These are phyloP conservation scores for Plantago lanceolata DNA, from an alignment of 305 asterid genomes.

Conservation along the genomic window DNA sequence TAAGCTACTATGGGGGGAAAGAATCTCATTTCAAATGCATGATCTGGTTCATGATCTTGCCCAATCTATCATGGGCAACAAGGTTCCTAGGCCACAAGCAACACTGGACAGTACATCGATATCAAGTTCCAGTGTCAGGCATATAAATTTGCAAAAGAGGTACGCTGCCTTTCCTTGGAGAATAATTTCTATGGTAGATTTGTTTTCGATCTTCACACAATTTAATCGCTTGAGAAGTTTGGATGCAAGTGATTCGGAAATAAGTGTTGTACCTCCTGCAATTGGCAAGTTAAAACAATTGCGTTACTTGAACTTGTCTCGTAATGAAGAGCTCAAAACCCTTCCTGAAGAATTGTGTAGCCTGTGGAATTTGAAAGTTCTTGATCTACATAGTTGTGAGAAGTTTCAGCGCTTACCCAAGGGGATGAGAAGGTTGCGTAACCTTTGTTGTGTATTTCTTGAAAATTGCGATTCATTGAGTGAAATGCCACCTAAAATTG, in stretches of 20 bases:
- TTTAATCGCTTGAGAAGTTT: background rate
- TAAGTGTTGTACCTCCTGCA: background rate
- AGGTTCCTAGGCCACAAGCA: too few relatives aligned
- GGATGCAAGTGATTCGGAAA: background rate
- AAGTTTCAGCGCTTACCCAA: background rate
- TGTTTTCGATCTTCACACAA: background rate
- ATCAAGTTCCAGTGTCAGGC: background rate
- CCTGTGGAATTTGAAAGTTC: slow-evolving; percentile 16
- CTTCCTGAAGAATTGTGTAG: slow-evolving; percentile 7
- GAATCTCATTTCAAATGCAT: background rate
- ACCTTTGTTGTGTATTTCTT: slow-evolving; percentile 10
- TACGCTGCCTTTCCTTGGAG: background rate
- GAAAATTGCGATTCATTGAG: background rate
- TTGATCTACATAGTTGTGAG: background rate
- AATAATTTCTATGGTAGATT: background rate
- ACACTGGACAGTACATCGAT: background rate
- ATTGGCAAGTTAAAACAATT: slow-evolving; percentile 4
- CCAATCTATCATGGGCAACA: slow-evolving; percentile 5
- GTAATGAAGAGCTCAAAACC: background rate
- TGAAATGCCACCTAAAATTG: slow-evolving; percentile 10
- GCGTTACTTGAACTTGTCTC: slow-evolving; percentile 2
- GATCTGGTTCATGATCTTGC: slow-evolving; percentile 14
- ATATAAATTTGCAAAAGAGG: background rate
- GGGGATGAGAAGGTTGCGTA: slow-evolving; percentile 1
- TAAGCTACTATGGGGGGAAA: background rate